A percentile compares a stretch with the other conserved stretches of the same genome.
phyloP scores from a whole-genome alignment of 2,329 filamentous ascomycete genomes.

The Talaromyces sp. region DNA sequence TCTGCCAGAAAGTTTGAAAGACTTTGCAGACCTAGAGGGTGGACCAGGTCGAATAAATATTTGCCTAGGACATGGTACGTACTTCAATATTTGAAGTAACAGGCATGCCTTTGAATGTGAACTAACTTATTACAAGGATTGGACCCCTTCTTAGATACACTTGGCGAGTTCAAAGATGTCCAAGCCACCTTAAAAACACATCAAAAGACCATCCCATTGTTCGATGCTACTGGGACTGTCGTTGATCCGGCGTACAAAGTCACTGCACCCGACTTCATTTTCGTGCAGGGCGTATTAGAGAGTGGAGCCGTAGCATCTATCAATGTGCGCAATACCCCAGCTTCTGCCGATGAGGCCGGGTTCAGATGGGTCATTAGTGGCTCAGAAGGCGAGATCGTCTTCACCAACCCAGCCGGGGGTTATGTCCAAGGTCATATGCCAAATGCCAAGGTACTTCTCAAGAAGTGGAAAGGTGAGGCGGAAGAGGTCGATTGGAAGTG shows the following conservation, averaged over 20 bases:
- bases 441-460: slow-evolving; percentile 12
- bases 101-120: background rate
- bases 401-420: background rate
- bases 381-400: slow-evolving; percentile 13
- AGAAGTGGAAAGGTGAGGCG: slow-evolving; percentile 10
- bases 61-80: slow-evolving; percentile 15
- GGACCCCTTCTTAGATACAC: slow-evolving; percentile 11
- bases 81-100: background rate
- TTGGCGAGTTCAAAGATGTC: slow-evolving; percentile 16
- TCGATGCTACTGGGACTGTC: slow-evolving; percentile 12
- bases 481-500: background rate
- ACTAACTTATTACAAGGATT: slow-evolving; percentile 4
- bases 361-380: slow-evolving; percentile 17
- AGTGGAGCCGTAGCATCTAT: slow-evolving; percentile 15
- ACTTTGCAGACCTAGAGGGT: slow-evolving; percentile 6
- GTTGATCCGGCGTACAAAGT: slow-evolving; percentile 8
- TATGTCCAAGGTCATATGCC: background rate
- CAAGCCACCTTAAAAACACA: slow-evolving; percentile 13
- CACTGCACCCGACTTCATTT: slow-evolving; percentile 13
- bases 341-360: background rate
- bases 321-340: background rate
- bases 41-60: slow-evolving; percentile 13
- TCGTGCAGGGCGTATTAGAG: slow-evolving; percentile 12
- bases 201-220: slow-evolving; percentile 7
- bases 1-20: slow-evolving; percentile 2